Percentiles rank a stretch among this genome's conserved stretches.
These are phyloP conservation scores for Cerioporus squamosus DNA, from an alignment of 1,284 basidiomycete genomes.

Conservation along the genomic window DNA sequence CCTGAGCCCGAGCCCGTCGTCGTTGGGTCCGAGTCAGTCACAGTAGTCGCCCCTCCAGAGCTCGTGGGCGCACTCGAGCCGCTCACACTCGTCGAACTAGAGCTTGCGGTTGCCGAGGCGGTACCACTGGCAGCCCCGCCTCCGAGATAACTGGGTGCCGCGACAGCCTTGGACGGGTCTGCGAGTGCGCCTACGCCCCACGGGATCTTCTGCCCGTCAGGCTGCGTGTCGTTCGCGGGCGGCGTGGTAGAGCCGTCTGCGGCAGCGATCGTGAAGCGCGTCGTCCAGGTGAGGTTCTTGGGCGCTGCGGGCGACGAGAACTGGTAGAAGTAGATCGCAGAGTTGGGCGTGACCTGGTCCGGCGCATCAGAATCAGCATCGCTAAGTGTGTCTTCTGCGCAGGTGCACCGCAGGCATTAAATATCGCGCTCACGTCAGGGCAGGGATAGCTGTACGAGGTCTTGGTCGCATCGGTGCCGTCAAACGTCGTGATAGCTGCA, in stretches of 20 bases:
- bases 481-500: slow-evolving; percentile 17
- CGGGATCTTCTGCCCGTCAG: slow-evolving; percentile 54
- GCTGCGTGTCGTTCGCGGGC: slow-evolving; percentile 59
- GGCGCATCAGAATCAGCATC: neutral
- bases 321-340: slow-evolving; percentile 83
- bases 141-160: slow-evolving; percentile 29
- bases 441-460: slow-evolving; percentile 63
- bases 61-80: neutral
- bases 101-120: neutral
- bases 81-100: neutral
- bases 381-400: too few relatives aligned
- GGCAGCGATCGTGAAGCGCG: slow-evolving; percentile 79
- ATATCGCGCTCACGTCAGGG: slow-evolving; percentile 54
- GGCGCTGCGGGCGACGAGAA: slow-evolving; percentile 52
- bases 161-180: slow-evolving; percentile 36
- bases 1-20: neutral
- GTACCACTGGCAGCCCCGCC: neutral
- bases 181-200: slow-evolving; percentile 75
- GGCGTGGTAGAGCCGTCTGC: slow-evolving; percentile 50
- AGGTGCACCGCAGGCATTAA: neutral
- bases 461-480: slow-evolving; percentile 55
- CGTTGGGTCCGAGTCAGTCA: neutral
- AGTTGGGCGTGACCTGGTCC: slow-evolving; percentile 64
- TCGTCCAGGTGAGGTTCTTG: slow-evolving; percentile 68
- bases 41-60: neutral